A percentile compares a stretch with the other conserved stretches of the same genome.
These are phyloP conservation scores for Phytophthora sansomeana DNA, from an alignment of 352 stramenopile genomes.

Conservation along the genomic window DNA sequence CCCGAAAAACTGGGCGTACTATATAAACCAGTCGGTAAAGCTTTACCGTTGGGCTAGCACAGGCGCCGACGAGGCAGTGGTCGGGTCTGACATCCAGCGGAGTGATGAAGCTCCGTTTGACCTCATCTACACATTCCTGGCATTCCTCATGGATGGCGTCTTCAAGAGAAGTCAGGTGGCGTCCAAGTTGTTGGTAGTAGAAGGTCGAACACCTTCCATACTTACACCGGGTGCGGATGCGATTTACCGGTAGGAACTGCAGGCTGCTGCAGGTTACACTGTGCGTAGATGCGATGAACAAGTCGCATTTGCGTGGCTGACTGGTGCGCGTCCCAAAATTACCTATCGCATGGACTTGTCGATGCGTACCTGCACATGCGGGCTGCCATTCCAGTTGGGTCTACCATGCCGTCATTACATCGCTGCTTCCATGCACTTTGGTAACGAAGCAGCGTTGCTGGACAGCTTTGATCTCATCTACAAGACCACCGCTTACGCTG, in stretches of 20 bases:
- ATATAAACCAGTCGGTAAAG: conserved; percentile 66
- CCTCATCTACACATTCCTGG: conserved; percentile 81
- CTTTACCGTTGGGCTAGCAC: conserved; percentile 80
- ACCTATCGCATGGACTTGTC: conserved; percentile 71
- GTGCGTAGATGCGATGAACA: conserved; percentile 74
- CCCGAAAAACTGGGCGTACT: conserved; percentile 71
- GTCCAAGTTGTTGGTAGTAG: conserved; percentile 48
- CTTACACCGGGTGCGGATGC: conserved; percentile 71
- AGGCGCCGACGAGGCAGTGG: conserved; percentile 58
- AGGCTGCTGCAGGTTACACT: conserved; percentile 63
- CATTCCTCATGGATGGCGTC: conserved; percentile 78
- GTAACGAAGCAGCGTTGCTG: conserved; percentile 60
- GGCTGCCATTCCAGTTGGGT: conserved; percentile 74
- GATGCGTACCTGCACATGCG: conserved; percentile 71
- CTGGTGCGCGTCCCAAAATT: conserved; percentile 69
- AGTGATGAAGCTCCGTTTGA: conserved; percentile 85
- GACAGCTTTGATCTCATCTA: conserved; percentile 79
- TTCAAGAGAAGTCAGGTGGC: conserved; percentile 81
- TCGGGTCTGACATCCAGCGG: conserved; percentile 63
- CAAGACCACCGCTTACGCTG: conserved; percentile 66
- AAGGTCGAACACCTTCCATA: conserved; percentile 30
- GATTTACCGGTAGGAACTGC: conserved; percentile 71
- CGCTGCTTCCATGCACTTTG: conserved; percentile 68
- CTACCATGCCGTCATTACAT: conserved; percentile 86
- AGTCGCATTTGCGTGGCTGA: conserved; percentile 79